Evolutionary conservation across 805 yeast genomes (phyloP).

Genomic region (Metschnikowia anglica): DNA sequence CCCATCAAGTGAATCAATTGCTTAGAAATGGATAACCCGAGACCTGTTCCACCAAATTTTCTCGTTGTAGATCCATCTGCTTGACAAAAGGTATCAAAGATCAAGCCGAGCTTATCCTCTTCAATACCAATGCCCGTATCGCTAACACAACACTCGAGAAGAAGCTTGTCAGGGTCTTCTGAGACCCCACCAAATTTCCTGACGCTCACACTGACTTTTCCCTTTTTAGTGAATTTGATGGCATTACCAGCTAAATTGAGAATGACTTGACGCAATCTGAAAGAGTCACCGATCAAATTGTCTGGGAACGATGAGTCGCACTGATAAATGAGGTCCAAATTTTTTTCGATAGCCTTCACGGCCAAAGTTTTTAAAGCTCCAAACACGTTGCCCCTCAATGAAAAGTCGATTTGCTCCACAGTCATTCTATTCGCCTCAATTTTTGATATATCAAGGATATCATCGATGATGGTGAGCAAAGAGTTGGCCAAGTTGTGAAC

Average conservation of each 20-base stretch:
- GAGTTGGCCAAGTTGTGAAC: conserved; percentile 88
- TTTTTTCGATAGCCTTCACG: conserved; percentile 85
- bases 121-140: conserved; percentile 92
- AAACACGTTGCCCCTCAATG: conserved; percentile 81
- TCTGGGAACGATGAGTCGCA: conserved; percentile 89
- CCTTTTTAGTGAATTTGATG: conserved; percentile 79
- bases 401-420: conserved; percentile 83
- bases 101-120: conserved; percentile 77
- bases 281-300: conserved; percentile 82
- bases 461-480: conserved; percentile 81
- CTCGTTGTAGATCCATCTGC: conserved; percentile 94
- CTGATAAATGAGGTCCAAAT: conserved; percentile 73
- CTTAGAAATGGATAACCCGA: conserved; percentile 84
- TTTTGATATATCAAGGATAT: conserved; percentile 86
- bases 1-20: conserved; percentile 89
- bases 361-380: conserved; percentile 89
- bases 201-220: conserved; percentile 76
- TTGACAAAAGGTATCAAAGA: conserved; percentile 87
- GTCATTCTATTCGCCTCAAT: conserved; percentile 94
- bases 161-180: conserved; percentile 43
- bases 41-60: conserved; percentile 91
- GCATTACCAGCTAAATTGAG: conserved; percentile 87
- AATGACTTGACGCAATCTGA: conserved; percentile 83
- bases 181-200: conserved; percentile 46
- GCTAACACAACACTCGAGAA: conserved; percentile 79